Evolutionary conservation across 495 filamentous ascomycete species (phyloP).

Genomic region (Tuber microsphaerosporum): DNA sequence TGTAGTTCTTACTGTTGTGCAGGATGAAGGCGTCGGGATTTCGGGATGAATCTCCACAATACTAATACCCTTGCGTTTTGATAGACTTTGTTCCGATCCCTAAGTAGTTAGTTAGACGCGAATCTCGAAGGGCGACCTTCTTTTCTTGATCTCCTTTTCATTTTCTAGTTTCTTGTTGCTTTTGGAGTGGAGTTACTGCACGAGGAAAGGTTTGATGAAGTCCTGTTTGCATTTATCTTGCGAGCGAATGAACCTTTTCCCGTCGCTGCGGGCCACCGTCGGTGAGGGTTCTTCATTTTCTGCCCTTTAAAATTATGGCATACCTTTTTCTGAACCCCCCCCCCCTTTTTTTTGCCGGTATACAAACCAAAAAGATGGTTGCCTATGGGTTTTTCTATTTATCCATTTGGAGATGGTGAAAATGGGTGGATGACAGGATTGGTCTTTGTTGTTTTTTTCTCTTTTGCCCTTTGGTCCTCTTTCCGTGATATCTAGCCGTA

Average conservation of each 20-base stretch:
- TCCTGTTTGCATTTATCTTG: constrained; percentile 32
- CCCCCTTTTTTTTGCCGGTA: not conserved
- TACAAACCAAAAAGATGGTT: not conserved
- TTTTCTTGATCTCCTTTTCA: not conserved
- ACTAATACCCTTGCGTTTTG: not conserved
- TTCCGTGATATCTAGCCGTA: not conserved
- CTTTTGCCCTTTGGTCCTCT: not conserved
- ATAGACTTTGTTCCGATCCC: constrained; percentile 37
- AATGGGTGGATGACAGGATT: constrained; percentile 17
- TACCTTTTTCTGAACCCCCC: constrained; percentile 10
- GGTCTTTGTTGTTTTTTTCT: not conserved
- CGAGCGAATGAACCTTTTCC: constrained; percentile 25
- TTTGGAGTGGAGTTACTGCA: constrained; percentile 25
- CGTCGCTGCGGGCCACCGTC: constrained; percentile 33
- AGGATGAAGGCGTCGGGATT: not conserved
- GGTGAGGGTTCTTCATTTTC: constrained; percentile 29
- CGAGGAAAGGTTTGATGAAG: constrained; percentile 14
- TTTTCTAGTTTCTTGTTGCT: not conserved
- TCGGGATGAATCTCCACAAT: not conserved
- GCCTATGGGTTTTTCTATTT: constrained; percentile 12
- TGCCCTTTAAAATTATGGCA: constrained; percentile 23
- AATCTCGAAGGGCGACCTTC: constrained; percentile 7
- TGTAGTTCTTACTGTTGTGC: constrained; percentile 21
- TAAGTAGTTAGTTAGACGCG: constrained; percentile 32
- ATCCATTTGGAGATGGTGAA: constrained; percentile 23